phyloP scores from a whole-genome alignment of 2,329 filamentous ascomycete genomes.

The Colletotrichum echinochloae region DNA sequence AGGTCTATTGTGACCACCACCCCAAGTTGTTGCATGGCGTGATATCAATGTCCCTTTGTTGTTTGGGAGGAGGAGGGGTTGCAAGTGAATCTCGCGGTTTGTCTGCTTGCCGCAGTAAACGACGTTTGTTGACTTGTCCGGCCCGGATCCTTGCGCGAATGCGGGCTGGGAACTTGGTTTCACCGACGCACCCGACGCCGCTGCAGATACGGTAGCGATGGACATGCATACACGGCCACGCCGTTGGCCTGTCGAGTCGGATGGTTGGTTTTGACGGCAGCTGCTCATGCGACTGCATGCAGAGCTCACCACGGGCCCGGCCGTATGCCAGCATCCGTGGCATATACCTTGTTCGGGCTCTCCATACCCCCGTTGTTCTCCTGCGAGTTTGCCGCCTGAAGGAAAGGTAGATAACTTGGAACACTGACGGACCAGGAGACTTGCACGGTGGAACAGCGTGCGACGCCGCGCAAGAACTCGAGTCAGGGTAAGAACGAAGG shows the following conservation, averaged over 20 bases:
- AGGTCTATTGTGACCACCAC: constrained; percentile 3
- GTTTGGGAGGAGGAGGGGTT: too few species aligned
- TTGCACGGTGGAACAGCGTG: not conserved
- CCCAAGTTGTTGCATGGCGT: constrained; percentile 41
- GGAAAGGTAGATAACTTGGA: not conserved
- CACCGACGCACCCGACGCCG: not conserved
- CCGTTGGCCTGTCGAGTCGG: constrained; percentile 2
- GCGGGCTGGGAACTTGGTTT: not conserved
- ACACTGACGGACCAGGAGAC: not conserved
- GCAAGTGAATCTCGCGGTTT: constrained; percentile 15
- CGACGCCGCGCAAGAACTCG: not conserved
- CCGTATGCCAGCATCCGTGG: not conserved
- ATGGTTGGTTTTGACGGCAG: not conserved
- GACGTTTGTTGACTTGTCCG: not conserved
- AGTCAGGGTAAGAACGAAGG: not conserved
- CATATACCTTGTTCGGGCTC: not conserved
- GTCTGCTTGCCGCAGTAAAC: constrained; percentile 31
- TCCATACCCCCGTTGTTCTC: not conserved
- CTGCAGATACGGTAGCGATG: not conserved
- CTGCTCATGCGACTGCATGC: constrained; percentile 19
- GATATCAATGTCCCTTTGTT: constrained; percentile 40
- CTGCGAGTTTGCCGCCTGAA: constrained; percentile 10
- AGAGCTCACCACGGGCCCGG: not conserved
- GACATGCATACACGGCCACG: not conserved
- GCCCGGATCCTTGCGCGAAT: not conserved